Conservation (phyloP, 768 basidiomycete species). For the Russula olivacea region DNA sequence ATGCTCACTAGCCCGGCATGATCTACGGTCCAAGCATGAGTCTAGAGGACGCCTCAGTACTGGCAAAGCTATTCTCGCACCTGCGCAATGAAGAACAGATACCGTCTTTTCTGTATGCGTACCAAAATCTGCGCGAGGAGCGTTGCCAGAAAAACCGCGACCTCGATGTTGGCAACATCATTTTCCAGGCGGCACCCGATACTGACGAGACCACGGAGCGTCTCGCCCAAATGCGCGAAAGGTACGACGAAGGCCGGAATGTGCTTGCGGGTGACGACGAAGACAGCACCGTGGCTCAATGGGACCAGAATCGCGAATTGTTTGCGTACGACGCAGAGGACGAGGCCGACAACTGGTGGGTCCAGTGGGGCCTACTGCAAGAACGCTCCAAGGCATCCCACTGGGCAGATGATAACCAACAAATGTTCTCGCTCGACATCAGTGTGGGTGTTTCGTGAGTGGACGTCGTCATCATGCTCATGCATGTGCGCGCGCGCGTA, state of each 20-base stretch:
- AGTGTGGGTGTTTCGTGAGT: constrained; percentile 5
- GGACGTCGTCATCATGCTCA: not conserved
- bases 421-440: constrained; percentile 11
- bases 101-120: constrained; percentile 32
- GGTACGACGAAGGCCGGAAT: constrained; percentile 25
- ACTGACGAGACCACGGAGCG: constrained; percentile 26
- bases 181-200: constrained; percentile 26
- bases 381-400: constrained; percentile 21
- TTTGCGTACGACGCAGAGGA: constrained; percentile 36
- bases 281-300: constrained; percentile 26
- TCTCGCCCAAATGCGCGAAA: constrained; percentile 28
- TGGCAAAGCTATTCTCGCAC: constrained; percentile 38
- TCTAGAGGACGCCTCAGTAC: constrained; percentile 37
- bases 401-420: not conserved
- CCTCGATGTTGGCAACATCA: constrained; percentile 27
- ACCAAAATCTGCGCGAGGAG: constrained; percentile 33
- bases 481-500: no score
- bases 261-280: constrained; percentile 27
- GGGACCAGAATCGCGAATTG: constrained; percentile 31
- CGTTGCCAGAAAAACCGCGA: constrained; percentile 26
- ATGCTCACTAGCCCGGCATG: constrained; percentile 29
- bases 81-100: constrained; percentile 31
- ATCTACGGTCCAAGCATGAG: constrained; percentile 35
- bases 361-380: constrained; percentile 33
- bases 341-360: constrained; percentile 37